Evolutionary conservation across 2,329 filamentous ascomycete genomes (phyloP), one percentile per base, ranked within the genome.

Genomic region (Colletotrichum abscissum): DNA sequence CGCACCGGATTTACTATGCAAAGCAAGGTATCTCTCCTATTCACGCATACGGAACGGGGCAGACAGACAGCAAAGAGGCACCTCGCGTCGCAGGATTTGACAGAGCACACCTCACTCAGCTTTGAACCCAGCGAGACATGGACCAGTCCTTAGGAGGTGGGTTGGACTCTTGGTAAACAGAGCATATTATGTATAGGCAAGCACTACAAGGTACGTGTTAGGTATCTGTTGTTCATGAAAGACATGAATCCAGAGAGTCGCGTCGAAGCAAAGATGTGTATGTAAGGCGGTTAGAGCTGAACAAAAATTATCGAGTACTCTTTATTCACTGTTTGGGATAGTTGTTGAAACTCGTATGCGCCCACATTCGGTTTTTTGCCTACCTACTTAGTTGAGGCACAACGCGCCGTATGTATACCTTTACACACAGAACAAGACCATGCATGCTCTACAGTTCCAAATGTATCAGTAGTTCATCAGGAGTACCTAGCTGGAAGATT

Each of bases 31-130:
- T 26, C 14, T 42, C 16, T 42, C 38, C 38, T 42, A 69, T 46
- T 59, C 52, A 68, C 57, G 28, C 49, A 55, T 58, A 68, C 57
- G 22, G 57, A 55, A 22, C 57, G 59, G 59, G 38, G n/a, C 42
- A 54, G 24, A 12, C 35, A 49, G 14, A 46, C 42, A 30, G 66
- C 59, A 58, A 35, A 72, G 46, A 60, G 65, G 38, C 58, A 69
- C 65, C 24, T 67, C 14, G 26, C 22, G 38, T n/a, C n/a, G 38
- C 54, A 56, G 42, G 42, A 49, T 49, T 28, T 46, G 38, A 52
- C 14, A 22, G 60, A 11, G 42, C 42, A 22, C 19, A 49, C 42
- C 42, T 49, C 42, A n/a, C 42, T 22, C 42, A n/a, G 42, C 42
- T 49, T 49, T 49, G 19, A 49, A 49, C 42, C 19, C 19, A 22